Evolutionary conservation across 1,139 yeast species (phyloP).

Genomic region (Sugiyamaella novakii): DNA sequence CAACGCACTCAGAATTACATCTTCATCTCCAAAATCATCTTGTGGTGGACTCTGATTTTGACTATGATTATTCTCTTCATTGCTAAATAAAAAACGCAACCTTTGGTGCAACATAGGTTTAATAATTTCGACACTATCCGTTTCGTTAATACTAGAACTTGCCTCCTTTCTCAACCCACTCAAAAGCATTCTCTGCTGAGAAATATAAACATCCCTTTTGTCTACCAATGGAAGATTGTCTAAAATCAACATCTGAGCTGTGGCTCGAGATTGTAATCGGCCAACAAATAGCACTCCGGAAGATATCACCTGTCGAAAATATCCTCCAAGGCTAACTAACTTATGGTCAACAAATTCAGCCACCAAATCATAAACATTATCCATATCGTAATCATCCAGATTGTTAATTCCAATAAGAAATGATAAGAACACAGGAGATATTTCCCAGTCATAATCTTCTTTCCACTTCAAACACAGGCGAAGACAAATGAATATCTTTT

Average conservation of each 20-base stretch:
- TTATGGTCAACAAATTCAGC: constrained; percentile 55
- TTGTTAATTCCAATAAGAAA: constrained; percentile 36
- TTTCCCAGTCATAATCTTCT: constrained; percentile 31
- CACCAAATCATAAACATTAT: constrained; percentile 53
- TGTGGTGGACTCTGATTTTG: constrained; percentile 1
- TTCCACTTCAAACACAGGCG: constrained; percentile 31
- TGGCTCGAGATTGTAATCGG: constrained; percentile 38
- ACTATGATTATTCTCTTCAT: neutral
- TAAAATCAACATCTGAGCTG: constrained; percentile 54
- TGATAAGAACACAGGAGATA: constrained; percentile 36
- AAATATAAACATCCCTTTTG: constrained; percentile 5
- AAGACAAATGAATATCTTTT: constrained; percentile 34
- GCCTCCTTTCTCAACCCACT: constrained; percentile 5
- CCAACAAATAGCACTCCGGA: constrained; percentile 69
- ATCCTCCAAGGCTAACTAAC: constrained; percentile 63
- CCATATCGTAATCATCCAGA: constrained; percentile 34
- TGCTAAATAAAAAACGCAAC: constrained; percentile 3
- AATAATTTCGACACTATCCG: constrained; percentile 1
- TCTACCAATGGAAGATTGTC: constrained; percentile 51
- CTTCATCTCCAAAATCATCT: neutral
- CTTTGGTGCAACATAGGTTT: constrained; percentile 1
- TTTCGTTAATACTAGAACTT: neutral
- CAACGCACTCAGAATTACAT: neutral
- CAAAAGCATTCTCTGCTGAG: constrained; percentile 11
- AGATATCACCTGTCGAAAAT: constrained; percentile 75